A percentile compares a stretch with the other conserved stretches of the same genome.
Evolutionary conservation across 371 early-diverging fungal genomes (phyloP).

Genomic region (Mucor plumbeus): DNA sequence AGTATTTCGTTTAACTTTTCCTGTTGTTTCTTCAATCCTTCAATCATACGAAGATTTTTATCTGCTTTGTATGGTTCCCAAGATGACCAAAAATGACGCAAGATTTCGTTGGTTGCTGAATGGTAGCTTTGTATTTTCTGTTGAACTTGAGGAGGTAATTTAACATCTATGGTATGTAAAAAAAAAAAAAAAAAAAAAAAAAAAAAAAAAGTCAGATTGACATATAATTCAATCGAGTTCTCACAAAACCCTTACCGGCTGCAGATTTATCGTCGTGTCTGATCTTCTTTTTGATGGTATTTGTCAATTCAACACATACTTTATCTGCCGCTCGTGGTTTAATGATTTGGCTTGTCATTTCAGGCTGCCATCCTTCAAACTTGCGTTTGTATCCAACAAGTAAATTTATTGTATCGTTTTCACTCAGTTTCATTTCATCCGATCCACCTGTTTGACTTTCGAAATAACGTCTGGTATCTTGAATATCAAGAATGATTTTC

Average conservation of each 20-base stretch:
- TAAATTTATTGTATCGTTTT: slow-evolving; percentile 32
- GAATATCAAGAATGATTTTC: slow-evolving; percentile 68
- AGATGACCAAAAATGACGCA: slow-evolving; percentile 71
- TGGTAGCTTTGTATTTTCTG: slow-evolving; percentile 60
- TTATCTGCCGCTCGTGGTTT: slow-evolving; percentile 37
- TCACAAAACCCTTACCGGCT: slow-evolving; percentile 28
- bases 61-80: slow-evolving; percentile 54
- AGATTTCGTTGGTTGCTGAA: slow-evolving; percentile 65
- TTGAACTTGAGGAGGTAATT: slow-evolving; percentile 49
- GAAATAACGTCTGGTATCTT: slow-evolving; percentile 79
- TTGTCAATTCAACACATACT: slow-evolving; percentile 39
- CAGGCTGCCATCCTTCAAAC: slow-evolving; percentile 48
- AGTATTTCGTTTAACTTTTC: slow-evolving; percentile 55
- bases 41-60: slow-evolving; percentile 62
- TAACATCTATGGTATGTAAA: slow-evolving; percentile 30
- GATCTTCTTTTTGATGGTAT: slow-evolving; percentile 41
- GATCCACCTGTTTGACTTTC: slow-evolving; percentile 69
- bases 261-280: slow-evolving; percentile 32
- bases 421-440: slow-evolving; percentile 28
- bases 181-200: no score
- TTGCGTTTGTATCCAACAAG: slow-evolving; percentile 35
- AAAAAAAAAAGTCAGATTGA: no score
- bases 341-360: slow-evolving; percentile 48
- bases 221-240: no score
- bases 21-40: slow-evolving; percentile 54